phyloP scores from a whole-genome alignment of 139 green algal species.

The Gonium pectorale region DNA sequence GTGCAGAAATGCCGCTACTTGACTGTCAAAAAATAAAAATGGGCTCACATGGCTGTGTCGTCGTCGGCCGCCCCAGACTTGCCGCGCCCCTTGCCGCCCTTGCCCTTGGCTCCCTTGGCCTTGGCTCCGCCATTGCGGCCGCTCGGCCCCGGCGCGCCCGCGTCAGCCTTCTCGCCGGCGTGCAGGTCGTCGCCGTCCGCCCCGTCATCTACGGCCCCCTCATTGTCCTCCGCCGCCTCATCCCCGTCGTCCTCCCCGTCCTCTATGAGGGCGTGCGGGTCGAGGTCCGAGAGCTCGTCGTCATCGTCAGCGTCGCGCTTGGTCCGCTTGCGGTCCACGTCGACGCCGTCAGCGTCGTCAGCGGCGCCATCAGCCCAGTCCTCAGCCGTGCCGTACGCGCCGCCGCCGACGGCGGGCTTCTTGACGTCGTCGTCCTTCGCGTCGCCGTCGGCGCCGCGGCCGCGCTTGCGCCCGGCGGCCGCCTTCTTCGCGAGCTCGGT shows the following conservation, averaged over 20 bases:
- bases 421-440: constrained; percentile 38
- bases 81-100: background rate
- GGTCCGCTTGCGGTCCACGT: constrained; percentile 3
- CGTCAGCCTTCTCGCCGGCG: background rate
- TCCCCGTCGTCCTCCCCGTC: constrained; percentile 31
- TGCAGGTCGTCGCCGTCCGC: constrained; percentile 1
- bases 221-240: constrained; percentile 28
- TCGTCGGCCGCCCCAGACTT: background rate
- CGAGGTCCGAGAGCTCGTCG: constrained; percentile 39
- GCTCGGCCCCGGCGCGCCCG: background rate
- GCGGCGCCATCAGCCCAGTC: background rate
- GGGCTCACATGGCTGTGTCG: background rate
- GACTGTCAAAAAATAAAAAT: too few relatives aligned
- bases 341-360: constrained; percentile 22
- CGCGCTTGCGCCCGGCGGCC: constrained; percentile 10
- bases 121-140: constrained; percentile 2
- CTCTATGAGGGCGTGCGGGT: constrained; percentile 20
- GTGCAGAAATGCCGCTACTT: too few relatives aligned
- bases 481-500: background rate
- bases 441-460: constrained; percentile 32
- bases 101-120: background rate
- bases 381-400: constrained; percentile 36
- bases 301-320: constrained; percentile 35
- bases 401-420: background rate
- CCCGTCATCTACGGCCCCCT: background rate